Conservation (phyloP, 805 yeast species). For the Candida tammaniensis region DNA sequence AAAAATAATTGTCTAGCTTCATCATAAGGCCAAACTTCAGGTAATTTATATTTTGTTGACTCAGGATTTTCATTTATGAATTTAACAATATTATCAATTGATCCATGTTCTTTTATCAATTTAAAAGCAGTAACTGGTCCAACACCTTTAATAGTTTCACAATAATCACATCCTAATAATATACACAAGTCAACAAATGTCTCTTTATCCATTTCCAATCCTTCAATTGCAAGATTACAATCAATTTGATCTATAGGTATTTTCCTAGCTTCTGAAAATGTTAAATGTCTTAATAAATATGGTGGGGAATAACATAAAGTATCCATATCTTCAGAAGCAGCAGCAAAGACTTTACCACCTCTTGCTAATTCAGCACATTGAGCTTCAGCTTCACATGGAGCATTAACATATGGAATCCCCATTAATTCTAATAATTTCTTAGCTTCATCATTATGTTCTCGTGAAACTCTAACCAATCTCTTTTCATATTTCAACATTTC, state of each 20-base stretch:
- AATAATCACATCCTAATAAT: conserved; percentile 93
- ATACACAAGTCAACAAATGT: conserved; percentile 92
- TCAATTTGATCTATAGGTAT: conserved; percentile 86
- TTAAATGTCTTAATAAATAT: conserved; percentile 77
- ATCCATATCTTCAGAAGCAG: conserved; percentile 99
- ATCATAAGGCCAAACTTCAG: conserved; percentile 91
- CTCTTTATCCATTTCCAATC: conserved; percentile 65
- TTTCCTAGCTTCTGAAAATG: conserved; percentile 91
- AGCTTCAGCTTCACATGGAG: conserved; percentile 99
- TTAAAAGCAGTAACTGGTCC: conserved; percentile 95
- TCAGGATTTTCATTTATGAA: conserved; percentile 52
- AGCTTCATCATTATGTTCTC: conserved; percentile 93
- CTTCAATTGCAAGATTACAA: conserved; percentile 65
- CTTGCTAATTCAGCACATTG: conserved; percentile 94
- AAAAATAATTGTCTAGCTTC: conserved; percentile 84
- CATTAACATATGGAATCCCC: conserved; percentile 94
- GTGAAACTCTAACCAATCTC: conserved; percentile 83
- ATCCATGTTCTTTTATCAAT: conserved; percentile 79
- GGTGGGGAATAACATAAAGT: conserved; percentile 92
- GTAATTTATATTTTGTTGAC: conserved; percentile 71
- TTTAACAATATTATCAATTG: conserved; percentile 75
- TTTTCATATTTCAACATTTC: conserved; percentile 76
- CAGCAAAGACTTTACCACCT: conserved; percentile 90
- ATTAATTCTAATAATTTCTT: conserved; percentile 72
- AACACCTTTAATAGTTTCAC: conserved; percentile 91